Percentiles rank a stretch among this genome's conserved stretches.
Conservation (phyloP, 345 rosid species). For the Euphorbia tirucalli region DNA sequence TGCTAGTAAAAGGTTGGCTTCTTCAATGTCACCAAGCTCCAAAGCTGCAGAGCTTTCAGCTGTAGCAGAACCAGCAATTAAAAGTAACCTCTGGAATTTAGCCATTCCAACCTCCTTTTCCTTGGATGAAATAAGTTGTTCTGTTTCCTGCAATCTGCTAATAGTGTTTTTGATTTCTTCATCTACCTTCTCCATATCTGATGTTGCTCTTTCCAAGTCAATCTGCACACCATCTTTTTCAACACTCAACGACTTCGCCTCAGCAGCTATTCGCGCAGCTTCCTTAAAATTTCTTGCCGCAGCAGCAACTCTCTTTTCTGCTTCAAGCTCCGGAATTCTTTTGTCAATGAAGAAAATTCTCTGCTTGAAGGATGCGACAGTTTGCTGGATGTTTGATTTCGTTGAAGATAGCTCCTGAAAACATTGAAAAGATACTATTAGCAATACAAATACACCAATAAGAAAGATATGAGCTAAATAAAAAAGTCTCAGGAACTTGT, state of each 20-base stretch:
- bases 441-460: constrained; percentile 8
- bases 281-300: constrained; percentile 87
- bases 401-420: constrained; percentile 67
- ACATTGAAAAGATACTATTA: constrained; percentile 16
- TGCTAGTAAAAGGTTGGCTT: constrained; percentile 64
- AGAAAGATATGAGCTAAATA: background rate
- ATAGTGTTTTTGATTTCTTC: constrained; percentile 57
- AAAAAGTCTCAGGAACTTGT: background rate
- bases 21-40: constrained; percentile 68
- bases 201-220: constrained; percentile 51
- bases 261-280: constrained; percentile 88
- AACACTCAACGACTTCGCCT: constrained; percentile 66
- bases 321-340: constrained; percentile 79
- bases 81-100: constrained; percentile 63
- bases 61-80: constrained; percentile 57
- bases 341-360: constrained; percentile 67
- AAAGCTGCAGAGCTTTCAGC: constrained; percentile 80
- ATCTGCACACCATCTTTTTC: constrained; percentile 60
- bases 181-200: constrained; percentile 55
- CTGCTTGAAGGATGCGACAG: constrained; percentile 63
- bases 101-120: constrained; percentile 76
- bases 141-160: constrained; percentile 57
- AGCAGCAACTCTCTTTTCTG: constrained; percentile 88
- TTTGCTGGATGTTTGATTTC: constrained; percentile 83
- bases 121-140: constrained; percentile 51